phyloP scores from a whole-genome alignment of 768 basidiomycete species.

The Lactifluus volemus region DNA sequence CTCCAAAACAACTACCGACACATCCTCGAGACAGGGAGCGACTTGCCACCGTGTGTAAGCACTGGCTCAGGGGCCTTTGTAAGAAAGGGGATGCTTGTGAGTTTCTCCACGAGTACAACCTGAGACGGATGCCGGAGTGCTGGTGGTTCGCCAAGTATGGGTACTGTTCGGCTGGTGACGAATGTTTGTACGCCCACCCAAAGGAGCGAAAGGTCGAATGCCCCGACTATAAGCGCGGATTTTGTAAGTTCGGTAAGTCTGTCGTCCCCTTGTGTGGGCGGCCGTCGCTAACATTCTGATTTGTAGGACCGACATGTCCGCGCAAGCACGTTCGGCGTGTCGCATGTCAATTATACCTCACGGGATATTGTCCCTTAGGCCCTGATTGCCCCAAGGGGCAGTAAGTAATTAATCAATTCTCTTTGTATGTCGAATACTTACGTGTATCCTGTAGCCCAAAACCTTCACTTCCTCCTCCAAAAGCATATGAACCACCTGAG shows the following conservation, averaged over 20 bases:
- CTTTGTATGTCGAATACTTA: neutral
- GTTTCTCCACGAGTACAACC: conserved; percentile 98
- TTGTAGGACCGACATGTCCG: conserved; percentile 73
- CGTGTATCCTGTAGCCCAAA: conserved; percentile 52
- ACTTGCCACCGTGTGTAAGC: conserved; percentile 92
- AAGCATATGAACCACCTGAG: conserved; percentile 70
- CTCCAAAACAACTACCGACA: conserved; percentile 70
- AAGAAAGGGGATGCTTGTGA: conserved; percentile 98
- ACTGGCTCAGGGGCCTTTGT: conserved; percentile 95
- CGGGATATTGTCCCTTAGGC: conserved; percentile 89
- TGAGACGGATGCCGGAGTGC: conserved; percentile 96
- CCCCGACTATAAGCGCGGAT: conserved; percentile 92
- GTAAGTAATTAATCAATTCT: conserved; percentile 40
- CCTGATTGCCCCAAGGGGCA: conserved; percentile 83
- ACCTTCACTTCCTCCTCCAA: conserved; percentile 56
- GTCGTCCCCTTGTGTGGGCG: conserved; percentile 2
- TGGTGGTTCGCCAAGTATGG: conserved; percentile 99
- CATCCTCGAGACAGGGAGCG: conserved; percentile 80
- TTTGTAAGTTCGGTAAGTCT: conserved; percentile 80
- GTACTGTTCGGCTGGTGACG: conserved; percentile 93
- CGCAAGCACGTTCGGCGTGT: conserved; percentile 90
- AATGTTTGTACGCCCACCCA: conserved; percentile 94
- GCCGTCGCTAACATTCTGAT: conserved; percentile 11
- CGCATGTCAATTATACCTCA: conserved; percentile 83
- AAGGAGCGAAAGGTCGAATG: conserved; percentile 89